Evolutionary conservation across 768 basidiomycete species (phyloP).

Genomic region (Trametopsis cervina): DNA sequence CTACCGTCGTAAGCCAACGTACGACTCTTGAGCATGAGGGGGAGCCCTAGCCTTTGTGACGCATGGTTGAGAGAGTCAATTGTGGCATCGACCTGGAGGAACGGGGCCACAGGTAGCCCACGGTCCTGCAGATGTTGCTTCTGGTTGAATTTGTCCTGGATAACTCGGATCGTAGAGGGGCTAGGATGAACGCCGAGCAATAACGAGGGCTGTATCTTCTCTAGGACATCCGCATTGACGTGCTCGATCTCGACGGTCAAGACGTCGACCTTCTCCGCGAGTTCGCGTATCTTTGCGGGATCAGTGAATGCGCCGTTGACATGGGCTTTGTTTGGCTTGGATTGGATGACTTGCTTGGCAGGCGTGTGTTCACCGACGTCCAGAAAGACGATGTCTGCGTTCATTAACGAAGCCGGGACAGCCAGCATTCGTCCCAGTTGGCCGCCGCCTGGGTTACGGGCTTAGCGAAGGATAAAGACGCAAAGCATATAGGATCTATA

Average conservation of each 20-base stretch:
- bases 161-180: conserved; percentile 74
- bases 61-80: conserved; percentile 45
- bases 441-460: conserved; percentile 65
- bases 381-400: conserved; percentile 77
- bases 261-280: conserved; percentile 77
- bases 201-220: conserved; percentile 41
- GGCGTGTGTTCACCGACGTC: conserved; percentile 77
- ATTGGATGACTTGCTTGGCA: conserved; percentile 80
- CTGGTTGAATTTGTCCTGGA: conserved; percentile 73
- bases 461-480: background rate
- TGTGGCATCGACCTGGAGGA: conserved; percentile 49
- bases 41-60: conserved; percentile 60
- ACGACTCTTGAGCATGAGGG: conserved; percentile 94
- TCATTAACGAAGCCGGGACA: conserved; percentile 80
- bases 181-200: conserved; percentile 53
- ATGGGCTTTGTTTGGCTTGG: conserved; percentile 48
- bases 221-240: conserved; percentile 72
- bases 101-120: conserved; percentile 52
- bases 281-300: conserved; percentile 65
- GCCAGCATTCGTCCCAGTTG: conserved; percentile 98
- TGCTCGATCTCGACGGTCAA: conserved; percentile 98
- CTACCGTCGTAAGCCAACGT: conserved; percentile 94
- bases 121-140: conserved; percentile 48
- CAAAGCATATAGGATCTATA: background rate
- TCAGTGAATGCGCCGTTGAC: conserved; percentile 88